Evolutionary conservation across 169 alveolate genomes (phyloP), one percentile per base, ranked within the genome.

Genomic region (Cryptosporidium felis): DNA sequence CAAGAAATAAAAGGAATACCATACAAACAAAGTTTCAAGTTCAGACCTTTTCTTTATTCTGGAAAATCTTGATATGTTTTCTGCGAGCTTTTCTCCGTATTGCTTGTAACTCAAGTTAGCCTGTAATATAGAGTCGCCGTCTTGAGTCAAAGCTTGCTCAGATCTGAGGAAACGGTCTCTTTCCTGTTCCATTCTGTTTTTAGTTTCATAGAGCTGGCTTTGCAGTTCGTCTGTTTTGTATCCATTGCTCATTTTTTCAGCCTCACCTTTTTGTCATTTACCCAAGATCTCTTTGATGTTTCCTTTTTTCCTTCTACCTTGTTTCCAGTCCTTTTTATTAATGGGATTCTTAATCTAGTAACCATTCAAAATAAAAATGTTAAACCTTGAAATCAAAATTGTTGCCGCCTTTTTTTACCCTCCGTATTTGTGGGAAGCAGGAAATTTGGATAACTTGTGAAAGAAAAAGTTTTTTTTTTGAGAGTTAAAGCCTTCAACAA

Each of bases 1-100:
- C 3, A 74, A 42, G 56, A 74, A 51, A 49, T 53, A 74, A 47
- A 74, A 74, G 1, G 85, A 74, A 36, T 41, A 74, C 85, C 85
- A 74, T 32, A 74, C 26, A 3, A 38, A 53, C 12, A 36, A 49
- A 14, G 66, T 36, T 32, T 74, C 85, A 1, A 36, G 85, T 38
- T 74, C 74, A 14, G 51, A 32, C 23, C 41, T 74, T 44, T 32
- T 53, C 40, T 56, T 49, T 0, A 74, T 74, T 16, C 44, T 34
- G 21, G 1, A 3, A 32, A 74, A 74, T 40, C 23, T 58, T 1
- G 66, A 18, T 9, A 40, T 40, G 32, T 74, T 53, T 9, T 6
- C 1, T 26, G 42, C 5, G 12, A 74, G 42, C 42, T n/a, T 74
- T 28, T 34, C 46, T 6, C 61, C 67, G 38, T 53, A 74, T 26